These are phyloP conservation scores for Beauveria sp. DNA, from an alignment of 2,329 filamentous ascomycete genomes.

Conservation along the genomic window DNA sequence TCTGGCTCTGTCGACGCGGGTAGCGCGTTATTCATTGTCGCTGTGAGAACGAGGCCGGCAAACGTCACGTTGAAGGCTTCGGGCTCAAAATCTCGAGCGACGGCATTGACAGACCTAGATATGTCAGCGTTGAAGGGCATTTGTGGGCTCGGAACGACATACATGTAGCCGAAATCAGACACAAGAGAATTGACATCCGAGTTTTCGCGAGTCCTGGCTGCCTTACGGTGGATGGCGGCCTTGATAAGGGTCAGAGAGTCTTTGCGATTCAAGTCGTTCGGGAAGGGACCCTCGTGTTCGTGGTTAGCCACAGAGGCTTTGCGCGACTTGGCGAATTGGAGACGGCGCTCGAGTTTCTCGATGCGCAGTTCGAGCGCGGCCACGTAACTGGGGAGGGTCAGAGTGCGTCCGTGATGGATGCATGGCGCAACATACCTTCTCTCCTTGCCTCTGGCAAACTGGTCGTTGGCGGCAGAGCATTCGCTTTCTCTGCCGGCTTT, in stretches of 20 bases:
- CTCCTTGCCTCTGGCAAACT: conserved; percentile 92
- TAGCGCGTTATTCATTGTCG: conserved; percentile 65
- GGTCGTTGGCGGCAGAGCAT: conserved; percentile 90
- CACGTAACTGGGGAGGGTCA: conserved; percentile 58
- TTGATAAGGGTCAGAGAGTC: conserved; percentile 56
- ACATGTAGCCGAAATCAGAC: conserved; percentile 90
- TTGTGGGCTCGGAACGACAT: conserved; percentile 25
- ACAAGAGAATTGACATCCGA: conserved; percentile 87
- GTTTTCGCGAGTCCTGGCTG: conserved; percentile 61
- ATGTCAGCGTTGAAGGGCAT: neutral
- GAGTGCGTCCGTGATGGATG: conserved; percentile 10
- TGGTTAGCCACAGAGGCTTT: conserved; percentile 63
- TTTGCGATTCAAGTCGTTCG: conserved; percentile 46
- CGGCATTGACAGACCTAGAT: conserved; percentile 80
- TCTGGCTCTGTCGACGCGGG: conserved; percentile 51
- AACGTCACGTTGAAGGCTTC: conserved; percentile 88
- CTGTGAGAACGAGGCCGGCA: conserved; percentile 78
- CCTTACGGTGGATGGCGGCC: conserved; percentile 57
- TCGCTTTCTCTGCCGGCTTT: conserved; percentile 79
- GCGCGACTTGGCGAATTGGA: conserved; percentile 62
- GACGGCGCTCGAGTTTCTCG: conserved; percentile 75
- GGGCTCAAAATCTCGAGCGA: conserved; percentile 86
- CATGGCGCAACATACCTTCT: conserved; percentile 50
- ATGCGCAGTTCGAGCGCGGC: conserved; percentile 87
- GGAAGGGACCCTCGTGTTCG: conserved; percentile 44